phyloP scores from a whole-genome alignment of 2,329 filamentous ascomycete genomes.

The Fusarium setosum region DNA sequence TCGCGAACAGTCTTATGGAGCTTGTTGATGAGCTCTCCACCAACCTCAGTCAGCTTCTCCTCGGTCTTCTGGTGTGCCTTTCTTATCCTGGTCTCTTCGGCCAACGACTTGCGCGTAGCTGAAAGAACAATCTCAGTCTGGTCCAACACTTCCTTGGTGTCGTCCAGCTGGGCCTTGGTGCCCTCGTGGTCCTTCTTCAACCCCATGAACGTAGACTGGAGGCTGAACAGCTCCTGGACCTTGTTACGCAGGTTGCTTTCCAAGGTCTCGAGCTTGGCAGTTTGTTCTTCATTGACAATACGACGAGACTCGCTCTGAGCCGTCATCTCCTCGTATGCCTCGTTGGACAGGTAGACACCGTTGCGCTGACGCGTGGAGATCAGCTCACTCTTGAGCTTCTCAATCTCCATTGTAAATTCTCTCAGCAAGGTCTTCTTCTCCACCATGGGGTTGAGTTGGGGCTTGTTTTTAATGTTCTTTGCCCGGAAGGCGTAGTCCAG shows the following conservation, averaged over 20 bases:
- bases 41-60: conserved; percentile 77
- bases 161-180: conserved; percentile 77
- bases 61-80: conserved; percentile 91
- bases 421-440: conserved; percentile 92
- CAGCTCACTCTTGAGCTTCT: conserved; percentile 92
- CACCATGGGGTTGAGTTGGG: conserved; percentile 90
- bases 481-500: conserved; percentile 97
- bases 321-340: conserved; percentile 90
- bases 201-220: conserved; percentile 88
- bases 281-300: conserved; percentile 92
- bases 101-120: conserved; percentile 79
- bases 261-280: conserved; percentile 90
- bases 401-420: conserved; percentile 92
- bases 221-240: conserved; percentile 87
- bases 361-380: conserved; percentile 94
- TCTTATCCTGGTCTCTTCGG: conserved; percentile 82
- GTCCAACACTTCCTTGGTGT: conserved; percentile 83
- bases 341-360: conserved; percentile 91
- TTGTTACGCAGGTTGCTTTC: conserved; percentile 93
- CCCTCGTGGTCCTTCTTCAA: conserved; percentile 91
- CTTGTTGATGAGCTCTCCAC: conserved; percentile 80
- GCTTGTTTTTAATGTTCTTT: conserved; percentile 99
- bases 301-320: conserved; percentile 91
- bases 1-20: conserved; percentile 83
- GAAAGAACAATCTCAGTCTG: conserved; percentile 88